Evolutionary conservation across 2,329 filamentous ascomycete genomes (phyloP).

Genomic region (Sporothrix inflata): DNA sequence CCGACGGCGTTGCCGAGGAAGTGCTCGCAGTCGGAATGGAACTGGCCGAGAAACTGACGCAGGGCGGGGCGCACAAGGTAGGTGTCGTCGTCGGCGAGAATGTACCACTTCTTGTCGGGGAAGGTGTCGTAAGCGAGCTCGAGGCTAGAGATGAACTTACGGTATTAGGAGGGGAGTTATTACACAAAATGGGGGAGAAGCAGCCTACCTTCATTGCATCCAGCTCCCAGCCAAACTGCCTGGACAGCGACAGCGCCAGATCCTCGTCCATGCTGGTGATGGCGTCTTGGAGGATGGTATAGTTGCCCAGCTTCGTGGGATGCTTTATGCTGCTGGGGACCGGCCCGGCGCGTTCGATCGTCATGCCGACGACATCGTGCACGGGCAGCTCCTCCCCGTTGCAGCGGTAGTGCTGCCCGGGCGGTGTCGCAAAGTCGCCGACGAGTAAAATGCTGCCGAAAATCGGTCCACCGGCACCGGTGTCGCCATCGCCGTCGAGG

Average conservation of each 20-base stretch:
- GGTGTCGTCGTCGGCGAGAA: conserved; percentile 20
- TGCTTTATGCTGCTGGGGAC: background rate
- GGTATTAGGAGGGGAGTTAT: background rate
- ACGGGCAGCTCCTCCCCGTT: conserved; percentile 3
- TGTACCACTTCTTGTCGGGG: conserved; percentile 18
- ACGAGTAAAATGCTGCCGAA: background rate
- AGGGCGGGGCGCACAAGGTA: background rate
- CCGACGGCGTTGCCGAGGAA: conserved; percentile 12
- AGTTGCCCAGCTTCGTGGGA: background rate
- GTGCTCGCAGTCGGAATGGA: background rate
- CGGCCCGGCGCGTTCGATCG: background rate
- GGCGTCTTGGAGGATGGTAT: background rate
- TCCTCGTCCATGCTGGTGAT: background rate
- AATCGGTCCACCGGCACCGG: background rate
- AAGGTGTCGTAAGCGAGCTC: conserved; percentile 3
- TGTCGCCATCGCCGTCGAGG: background rate
- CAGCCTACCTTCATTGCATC: conserved; percentile 3
- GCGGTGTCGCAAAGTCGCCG: conserved; percentile 7
- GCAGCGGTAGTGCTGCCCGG: background rate
- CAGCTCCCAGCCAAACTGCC: conserved; percentile 9
- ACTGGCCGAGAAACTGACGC: conserved; percentile 11
- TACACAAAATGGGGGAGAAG: too few species aligned
- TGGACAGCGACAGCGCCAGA: background rate
- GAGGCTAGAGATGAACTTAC: conserved; percentile 13
- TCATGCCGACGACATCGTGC: conserved; percentile 3